These are phyloP conservation scores for Dryas drummondii DNA, from an alignment of 306 rosid species.

Conservation along the genomic window DNA sequence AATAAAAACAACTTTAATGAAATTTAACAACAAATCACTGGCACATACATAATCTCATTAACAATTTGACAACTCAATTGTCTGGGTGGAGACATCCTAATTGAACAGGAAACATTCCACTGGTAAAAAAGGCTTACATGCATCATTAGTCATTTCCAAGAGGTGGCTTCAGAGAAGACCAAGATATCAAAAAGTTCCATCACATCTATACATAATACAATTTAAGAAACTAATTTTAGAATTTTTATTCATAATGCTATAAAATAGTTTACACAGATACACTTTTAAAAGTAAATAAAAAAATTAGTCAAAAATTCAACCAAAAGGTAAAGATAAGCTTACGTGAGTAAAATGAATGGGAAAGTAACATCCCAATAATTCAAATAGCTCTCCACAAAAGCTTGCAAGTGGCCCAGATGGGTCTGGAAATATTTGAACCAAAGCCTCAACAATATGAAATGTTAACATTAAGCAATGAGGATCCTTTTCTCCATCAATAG, in stretches of 20 bases:
- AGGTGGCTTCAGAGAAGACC: neutral
- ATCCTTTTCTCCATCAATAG: constrained; percentile 86
- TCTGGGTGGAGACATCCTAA: neutral
- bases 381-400: constrained; percentile 64
- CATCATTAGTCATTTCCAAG: neutral
- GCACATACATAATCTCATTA: no score
- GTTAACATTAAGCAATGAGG: constrained; percentile 79
- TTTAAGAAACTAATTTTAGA: neutral
- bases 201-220: neutral
- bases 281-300: constrained; percentile 13
- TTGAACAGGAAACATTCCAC: neutral
- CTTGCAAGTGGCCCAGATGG: constrained; percentile 69
- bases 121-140: neutral
- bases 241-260: neutral
- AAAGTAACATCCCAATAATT: constrained; percentile 77
- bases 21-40: no score
- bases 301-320: constrained; percentile 7
- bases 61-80: neutral
- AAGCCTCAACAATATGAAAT: constrained; percentile 59
- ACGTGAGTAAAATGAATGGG: constrained; percentile 98
- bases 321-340: constrained; percentile 37
- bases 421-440: constrained; percentile 68
- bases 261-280: neutral
- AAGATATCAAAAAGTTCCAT: neutral
- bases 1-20: no score